A percentile compares a stretch with the other conserved stretches of the same genome.
Conservation (phyloP, 352 stramenopile genomes). For the Phytophthora chlamydospora region DNA sequence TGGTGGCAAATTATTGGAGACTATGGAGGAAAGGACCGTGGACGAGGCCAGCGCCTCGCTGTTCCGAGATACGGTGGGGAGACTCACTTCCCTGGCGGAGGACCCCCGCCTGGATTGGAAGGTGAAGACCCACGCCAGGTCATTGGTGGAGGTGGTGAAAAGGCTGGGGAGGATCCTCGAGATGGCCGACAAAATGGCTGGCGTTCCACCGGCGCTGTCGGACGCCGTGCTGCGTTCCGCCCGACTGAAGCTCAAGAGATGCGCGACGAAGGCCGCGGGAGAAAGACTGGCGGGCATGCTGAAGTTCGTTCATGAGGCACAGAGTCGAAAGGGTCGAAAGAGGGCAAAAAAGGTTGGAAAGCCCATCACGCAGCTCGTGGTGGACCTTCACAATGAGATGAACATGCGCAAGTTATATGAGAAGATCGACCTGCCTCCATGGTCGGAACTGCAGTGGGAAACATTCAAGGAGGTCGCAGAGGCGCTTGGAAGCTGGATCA, state of each 20-base stretch:
- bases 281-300: neutral
- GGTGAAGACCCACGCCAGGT: neutral
- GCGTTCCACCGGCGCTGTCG: too few relatives aligned
- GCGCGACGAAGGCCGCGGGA: neutral
- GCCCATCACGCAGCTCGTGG: neutral
- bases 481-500: neutral
- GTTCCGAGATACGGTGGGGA: slow-evolving; percentile 1
- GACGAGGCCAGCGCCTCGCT: neutral
- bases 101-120: neutral
- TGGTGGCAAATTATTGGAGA: neutral
- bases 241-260: neutral
- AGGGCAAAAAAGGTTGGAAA: neutral
- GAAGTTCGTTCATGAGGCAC: neutral
- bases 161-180: too few relatives aligned
- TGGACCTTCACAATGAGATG: neutral
- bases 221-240: too few relatives aligned
- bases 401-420: neutral
- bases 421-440: neutral
- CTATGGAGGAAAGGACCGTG: neutral
- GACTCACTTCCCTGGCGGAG: neutral
- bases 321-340: neutral
- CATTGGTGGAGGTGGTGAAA: neutral
- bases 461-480: neutral
- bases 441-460: neutral
- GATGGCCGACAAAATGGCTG: too few relatives aligned